phyloP scores from a whole-genome alignment of 2,329 filamentous ascomycete genomes.

The Stachybotrys echinatus region DNA sequence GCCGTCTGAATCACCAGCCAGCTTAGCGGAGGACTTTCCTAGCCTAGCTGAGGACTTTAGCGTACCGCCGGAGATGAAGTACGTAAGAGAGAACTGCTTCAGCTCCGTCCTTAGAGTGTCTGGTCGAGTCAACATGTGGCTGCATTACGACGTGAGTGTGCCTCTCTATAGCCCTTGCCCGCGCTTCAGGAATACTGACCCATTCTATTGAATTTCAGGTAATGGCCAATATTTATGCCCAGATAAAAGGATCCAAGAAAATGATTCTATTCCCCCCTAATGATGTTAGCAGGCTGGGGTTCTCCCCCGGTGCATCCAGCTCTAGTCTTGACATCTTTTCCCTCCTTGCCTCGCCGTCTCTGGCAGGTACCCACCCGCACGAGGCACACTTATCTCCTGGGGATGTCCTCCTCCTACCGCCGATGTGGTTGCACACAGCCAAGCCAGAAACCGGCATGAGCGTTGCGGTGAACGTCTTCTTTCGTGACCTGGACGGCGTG shows the following conservation, averaged over 20 bases:
- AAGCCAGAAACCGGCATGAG: conserved; percentile 54
- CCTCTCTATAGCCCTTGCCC: conserved; percentile 1
- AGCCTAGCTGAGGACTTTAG: conserved; percentile 62
- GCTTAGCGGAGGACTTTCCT: conserved; percentile 67
- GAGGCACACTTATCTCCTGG: conserved; percentile 63
- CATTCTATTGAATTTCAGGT: conserved; percentile 44
- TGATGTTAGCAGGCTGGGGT: conserved; percentile 64
- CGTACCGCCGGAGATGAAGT: conserved; percentile 56
- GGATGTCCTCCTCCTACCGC: conserved; percentile 75
- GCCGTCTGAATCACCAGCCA: conserved; percentile 65
- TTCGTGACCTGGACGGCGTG: conserved; percentile 60
- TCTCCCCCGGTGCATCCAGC: conserved; percentile 73
- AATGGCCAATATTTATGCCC: conserved; percentile 82
- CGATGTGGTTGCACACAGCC: conserved; percentile 79
- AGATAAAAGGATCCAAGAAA: conserved; percentile 68
- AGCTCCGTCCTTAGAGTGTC: conserved; percentile 78
- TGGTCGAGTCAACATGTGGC: conserved; percentile 78
- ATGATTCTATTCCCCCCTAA: conserved; percentile 73
- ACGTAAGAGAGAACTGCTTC: conserved; percentile 59
- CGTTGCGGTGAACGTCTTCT: conserved; percentile 87
- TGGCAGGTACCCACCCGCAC: conserved; percentile 54
- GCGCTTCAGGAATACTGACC: conserved; percentile 66
- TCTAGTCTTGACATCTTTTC: conserved; percentile 71
- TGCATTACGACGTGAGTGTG: conserved; percentile 70
- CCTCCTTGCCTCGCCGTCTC: conserved; percentile 30